Conservation (phyloP, 257 asterid species). For the Parsonsia alboflavescens region DNA sequence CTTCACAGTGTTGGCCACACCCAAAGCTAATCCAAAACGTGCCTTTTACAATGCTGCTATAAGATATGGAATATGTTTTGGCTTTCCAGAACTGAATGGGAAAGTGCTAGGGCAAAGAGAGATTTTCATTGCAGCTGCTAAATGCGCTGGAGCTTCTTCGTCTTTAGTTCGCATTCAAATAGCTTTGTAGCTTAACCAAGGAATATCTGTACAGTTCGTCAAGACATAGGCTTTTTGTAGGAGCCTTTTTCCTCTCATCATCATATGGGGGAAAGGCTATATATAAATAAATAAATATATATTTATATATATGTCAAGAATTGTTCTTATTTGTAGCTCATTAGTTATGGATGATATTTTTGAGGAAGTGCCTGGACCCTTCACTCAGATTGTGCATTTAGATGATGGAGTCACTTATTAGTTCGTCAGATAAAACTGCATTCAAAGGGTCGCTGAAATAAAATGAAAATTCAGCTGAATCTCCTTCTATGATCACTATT, state of each 20-base stretch:
- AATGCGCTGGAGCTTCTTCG: neutral
- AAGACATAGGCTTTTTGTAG: neutral
- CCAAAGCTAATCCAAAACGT: neutral
- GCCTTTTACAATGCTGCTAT: neutral
- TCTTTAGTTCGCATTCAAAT: neutral
- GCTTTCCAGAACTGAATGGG: neutral
- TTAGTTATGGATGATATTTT: too few relatives aligned
- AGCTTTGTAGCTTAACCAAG: neutral
- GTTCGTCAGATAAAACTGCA: too few relatives aligned
- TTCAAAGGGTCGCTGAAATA: neutral
- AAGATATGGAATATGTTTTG: too few relatives aligned
- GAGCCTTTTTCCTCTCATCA: neutral
- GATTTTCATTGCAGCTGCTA: neutral
- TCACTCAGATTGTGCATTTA: too few relatives aligned
- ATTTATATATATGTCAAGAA: too few relatives aligned
- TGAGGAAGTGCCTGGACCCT: too few relatives aligned
- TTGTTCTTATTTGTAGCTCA: too few relatives aligned
- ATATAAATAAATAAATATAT: too few relatives aligned
- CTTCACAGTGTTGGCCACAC: neutral
- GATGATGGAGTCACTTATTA: too few relatives aligned
- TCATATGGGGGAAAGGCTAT: too few relatives aligned
- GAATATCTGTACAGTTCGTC: neutral
- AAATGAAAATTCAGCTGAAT: neutral
- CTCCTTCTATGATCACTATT: neutral
- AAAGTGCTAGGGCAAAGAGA: neutral